Percentiles rank a stretch among this genome's conserved stretches.
These are phyloP conservation scores for Hypoxylon crocopeplum DNA, from an alignment of 495 filamentous ascomycete genomes.

Conservation along the genomic window DNA sequence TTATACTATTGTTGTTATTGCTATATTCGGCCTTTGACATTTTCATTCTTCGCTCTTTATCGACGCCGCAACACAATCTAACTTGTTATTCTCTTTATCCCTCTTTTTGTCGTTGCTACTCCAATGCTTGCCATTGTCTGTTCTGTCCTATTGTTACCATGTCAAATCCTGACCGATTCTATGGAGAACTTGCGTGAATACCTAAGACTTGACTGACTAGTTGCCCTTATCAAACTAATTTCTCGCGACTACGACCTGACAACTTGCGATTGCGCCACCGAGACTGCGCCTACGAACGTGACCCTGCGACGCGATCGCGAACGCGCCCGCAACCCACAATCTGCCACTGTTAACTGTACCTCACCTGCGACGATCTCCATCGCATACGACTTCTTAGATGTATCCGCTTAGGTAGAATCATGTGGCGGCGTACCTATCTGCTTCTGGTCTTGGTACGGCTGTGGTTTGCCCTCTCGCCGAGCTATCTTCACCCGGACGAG, in stretches of 20 bases:
- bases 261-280: background rate
- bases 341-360: background rate
- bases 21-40: background rate
- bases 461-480: conserved; percentile 92
- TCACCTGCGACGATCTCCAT: background rate
- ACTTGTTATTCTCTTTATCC: too few relatives aligned
- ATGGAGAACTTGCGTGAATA: background rate
- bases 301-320: background rate
- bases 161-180: conserved; percentile 1
- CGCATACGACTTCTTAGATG: conserved; percentile 21
- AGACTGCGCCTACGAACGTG: background rate
- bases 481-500: conserved; percentile 98
- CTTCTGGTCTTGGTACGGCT: conserved; percentile 84
- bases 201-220: background rate
- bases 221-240: background rate
- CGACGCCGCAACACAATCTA: too few relatives aligned
- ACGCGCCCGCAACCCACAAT: too few relatives aligned
- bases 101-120: background rate
- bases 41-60: too few relatives aligned
- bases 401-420: conserved; percentile 47
- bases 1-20: conserved; percentile 4
- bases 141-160: background rate
- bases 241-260: background rate
- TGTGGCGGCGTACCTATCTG: conserved; percentile 93
- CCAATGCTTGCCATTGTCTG: background rate